Percentiles rank a stretch among this genome's conserved stretches.
Conservation (phyloP, 495 filamentous ascomycete species). For the Friedmanniomyces endolithicus region DNA sequence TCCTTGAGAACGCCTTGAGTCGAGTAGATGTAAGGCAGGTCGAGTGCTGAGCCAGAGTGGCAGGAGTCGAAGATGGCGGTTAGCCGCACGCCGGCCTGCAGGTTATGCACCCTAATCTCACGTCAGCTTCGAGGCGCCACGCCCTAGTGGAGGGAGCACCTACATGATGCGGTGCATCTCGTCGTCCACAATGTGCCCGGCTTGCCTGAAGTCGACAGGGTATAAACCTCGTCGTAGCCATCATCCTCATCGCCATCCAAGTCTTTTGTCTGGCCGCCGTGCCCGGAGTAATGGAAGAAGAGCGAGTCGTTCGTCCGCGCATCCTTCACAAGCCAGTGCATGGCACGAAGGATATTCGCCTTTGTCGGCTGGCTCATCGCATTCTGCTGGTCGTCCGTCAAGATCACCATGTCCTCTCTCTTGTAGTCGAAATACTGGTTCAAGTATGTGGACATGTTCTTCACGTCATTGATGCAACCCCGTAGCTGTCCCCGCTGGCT, state of each 20-base stretch:
- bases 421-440: slow-evolving; percentile 87
- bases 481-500: slow-evolving; percentile 80
- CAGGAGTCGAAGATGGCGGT: slow-evolving; percentile 99
- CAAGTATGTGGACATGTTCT: slow-evolving; percentile 90
- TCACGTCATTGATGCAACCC: slow-evolving; percentile 96
- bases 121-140: background rate
- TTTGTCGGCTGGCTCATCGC: slow-evolving; percentile 96
- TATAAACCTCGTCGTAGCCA: slow-evolving; percentile 96
- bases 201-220: slow-evolving; percentile 81
- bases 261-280: slow-evolving; percentile 95
- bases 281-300: slow-evolving; percentile 97
- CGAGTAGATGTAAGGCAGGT: slow-evolving; percentile 94
- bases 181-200: slow-evolving; percentile 93
- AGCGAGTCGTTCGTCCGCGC: slow-evolving; percentile 87
- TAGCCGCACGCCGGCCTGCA: slow-evolving; percentile 73
- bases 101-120: slow-evolving; percentile 46
- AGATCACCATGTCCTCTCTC: slow-evolving; percentile 92
- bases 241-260: slow-evolving; percentile 89
- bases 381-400: slow-evolving; percentile 95
- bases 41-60: slow-evolving; percentile 90
- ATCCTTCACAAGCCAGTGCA: slow-evolving; percentile 98
- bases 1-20: slow-evolving; percentile 90
- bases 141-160: background rate
- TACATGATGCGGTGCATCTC: slow-evolving; percentile 97
- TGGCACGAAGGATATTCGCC: slow-evolving; percentile 86